These are phyloP conservation scores for Stemphylium beticola DNA, from an alignment of 2,329 filamentous ascomycete genomes.

Conservation along the genomic window DNA sequence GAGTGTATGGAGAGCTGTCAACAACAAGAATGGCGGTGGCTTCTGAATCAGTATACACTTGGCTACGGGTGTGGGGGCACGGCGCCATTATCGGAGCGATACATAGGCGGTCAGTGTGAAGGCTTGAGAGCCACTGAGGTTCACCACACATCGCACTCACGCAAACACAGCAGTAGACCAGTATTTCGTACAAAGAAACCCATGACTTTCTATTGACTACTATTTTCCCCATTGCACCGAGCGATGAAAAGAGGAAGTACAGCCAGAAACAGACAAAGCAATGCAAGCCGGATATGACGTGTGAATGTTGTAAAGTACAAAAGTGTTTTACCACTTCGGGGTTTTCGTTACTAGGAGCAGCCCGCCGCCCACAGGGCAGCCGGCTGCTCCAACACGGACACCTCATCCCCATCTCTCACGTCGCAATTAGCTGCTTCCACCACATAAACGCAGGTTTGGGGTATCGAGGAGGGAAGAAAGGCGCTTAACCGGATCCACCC, in stretches of 20 bases:
- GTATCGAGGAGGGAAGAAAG: constrained; percentile 43
- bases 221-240: constrained; percentile 48
- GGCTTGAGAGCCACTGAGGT: background rate
- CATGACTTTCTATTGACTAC: constrained; percentile 47
- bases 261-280: constrained; percentile 47
- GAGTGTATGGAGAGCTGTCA: constrained; percentile 44
- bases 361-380: constrained; percentile 48
- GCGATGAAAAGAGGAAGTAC: constrained; percentile 43
- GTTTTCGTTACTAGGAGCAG: constrained; percentile 52
- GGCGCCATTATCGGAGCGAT: background rate
- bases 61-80: background rate
- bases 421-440: constrained; percentile 45
- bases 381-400: constrained; percentile 46
- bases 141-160: background rate
- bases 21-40: constrained; percentile 29
- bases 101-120: too few relatives aligned
- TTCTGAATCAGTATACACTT: background rate
- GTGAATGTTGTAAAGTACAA: constrained; percentile 53
- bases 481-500: constrained; percentile 56
- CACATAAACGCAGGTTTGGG: constrained; percentile 44
- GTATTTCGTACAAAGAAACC: constrained; percentile 34
- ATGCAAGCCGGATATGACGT: constrained; percentile 48
- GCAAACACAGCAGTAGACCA: constrained; percentile 6
- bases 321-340: constrained; percentile 46
- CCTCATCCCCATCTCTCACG: constrained; percentile 35